These are phyloP conservation scores for Stereocaulon alpinum DNA, from an alignment of 495 filamentous ascomycete genomes.

Conservation along the genomic window DNA sequence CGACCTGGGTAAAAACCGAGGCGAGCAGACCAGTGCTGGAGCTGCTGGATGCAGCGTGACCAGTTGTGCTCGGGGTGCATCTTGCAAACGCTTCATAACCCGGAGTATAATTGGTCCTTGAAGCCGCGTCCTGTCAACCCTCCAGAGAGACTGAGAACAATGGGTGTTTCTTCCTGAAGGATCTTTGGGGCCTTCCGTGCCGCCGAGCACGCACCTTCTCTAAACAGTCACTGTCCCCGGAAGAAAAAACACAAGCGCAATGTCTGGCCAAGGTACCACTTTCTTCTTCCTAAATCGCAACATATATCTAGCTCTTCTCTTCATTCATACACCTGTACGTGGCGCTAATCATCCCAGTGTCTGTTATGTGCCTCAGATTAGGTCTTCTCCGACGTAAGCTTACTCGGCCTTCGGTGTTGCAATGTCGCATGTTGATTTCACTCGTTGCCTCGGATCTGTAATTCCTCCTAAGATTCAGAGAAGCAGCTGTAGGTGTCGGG, in stretches of 20 bases:
- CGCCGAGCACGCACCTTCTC: conserved; percentile 10
- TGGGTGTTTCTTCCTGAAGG: neutral
- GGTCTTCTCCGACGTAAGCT: neutral
- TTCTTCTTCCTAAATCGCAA: neutral
- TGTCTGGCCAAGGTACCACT: neutral
- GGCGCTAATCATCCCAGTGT: neutral
- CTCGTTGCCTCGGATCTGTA: neutral
- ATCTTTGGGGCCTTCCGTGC: conserved; percentile 5
- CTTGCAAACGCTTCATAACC: neutral
- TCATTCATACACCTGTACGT: neutral
- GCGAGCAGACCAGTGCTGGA: neutral
- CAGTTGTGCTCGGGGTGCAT: neutral
- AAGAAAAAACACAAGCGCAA: neutral
- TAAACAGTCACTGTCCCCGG: conserved; percentile 6
- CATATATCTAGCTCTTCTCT: neutral
- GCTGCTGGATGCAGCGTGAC: neutral
- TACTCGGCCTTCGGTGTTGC: neutral
- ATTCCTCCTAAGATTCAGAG: neutral
- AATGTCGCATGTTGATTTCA: neutral
- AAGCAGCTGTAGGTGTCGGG: neutral
- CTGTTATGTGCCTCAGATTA: neutral
- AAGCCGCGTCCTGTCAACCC: neutral
- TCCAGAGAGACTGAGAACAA: neutral
- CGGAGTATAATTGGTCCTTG: neutral
- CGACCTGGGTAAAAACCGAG: neutral